Base-by-base conservation (phyloP, 768 basidiomycete species). In the Boletales sp. region DNA sequence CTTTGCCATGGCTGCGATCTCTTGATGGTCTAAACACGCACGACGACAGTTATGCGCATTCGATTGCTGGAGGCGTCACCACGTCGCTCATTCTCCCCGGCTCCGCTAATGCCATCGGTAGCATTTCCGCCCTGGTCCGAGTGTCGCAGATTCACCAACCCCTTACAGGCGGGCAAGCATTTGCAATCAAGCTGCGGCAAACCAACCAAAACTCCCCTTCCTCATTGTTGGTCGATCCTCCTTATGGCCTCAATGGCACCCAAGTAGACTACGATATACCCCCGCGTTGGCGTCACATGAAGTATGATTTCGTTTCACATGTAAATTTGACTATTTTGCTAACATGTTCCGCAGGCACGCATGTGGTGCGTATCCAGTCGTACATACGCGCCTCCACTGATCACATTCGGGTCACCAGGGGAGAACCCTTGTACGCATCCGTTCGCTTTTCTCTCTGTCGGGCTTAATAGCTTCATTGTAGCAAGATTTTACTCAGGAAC, bases 11-110 rank as follows among this genome's bases (percentile, higher is more conserved):
- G 81, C 66, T 90, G 11, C 75, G 87, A 31, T 81, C 80, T 11
- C 66, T 90, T 17, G 87, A 90, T 53, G 87, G 78, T 0, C 61
- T 90, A 54, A 89, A 90, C 63, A 88, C 85, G 0, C 87, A 87
- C 50, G 88, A 90, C 62, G 72, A 72, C 2, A 72, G 80, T 3
- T 86, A 82, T 58, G 66, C 73, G 15, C 70, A 82, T 4, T 69
- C 79, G 4, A 74, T 86, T 14, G 66, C 87, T 0, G 90, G 90
- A 2, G 90, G 79, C 0, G 80, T 90, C 6, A 89, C 90, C 0
- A 86, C 85, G 4, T 81, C 82, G 3, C 78, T 87, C 45, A 72
- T 90, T n/a, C 74, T 92, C 0, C 89, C 89, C 1, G 89, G 88
- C 1, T 81, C 78, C 43, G 79, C 75, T 2, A 69, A 79, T 50